phyloP scores from a whole-genome alignment of 1,139 yeast species.

The Pichia sp. region DNA sequence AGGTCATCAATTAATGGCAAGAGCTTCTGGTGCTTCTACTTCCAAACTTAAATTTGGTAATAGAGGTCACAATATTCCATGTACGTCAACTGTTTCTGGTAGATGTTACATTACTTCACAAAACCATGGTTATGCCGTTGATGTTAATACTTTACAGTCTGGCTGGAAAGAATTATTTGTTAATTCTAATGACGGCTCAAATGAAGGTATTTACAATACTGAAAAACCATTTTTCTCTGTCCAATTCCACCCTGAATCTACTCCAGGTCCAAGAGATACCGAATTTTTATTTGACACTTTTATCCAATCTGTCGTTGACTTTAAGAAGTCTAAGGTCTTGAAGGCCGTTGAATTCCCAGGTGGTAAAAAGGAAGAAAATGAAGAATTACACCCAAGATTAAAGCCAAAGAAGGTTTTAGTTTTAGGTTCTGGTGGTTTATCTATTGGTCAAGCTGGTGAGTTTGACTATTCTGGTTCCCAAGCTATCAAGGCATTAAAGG shows the following conservation, averaged over 20 bases:
- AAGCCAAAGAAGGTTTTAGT: constrained; percentile 91
- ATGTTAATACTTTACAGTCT: constrained; percentile 57
- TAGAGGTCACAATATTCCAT: constrained; percentile 99
- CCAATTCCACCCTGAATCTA: constrained; percentile 98
- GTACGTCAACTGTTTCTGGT: constrained; percentile 88
- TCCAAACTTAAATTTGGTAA: constrained; percentile 94
- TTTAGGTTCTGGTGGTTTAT: constrained; percentile 96
- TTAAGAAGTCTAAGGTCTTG: constrained; percentile 44
- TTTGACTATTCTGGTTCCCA: constrained; percentile 94
- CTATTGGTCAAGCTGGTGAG: constrained; percentile 99
- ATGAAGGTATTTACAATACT: constrained; percentile 95
- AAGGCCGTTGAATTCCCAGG: constrained; percentile 89
- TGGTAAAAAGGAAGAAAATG: constrained; percentile 67
- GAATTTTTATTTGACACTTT: constrained; percentile 95
- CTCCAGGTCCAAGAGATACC: constrained; percentile 99
- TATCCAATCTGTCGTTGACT: constrained; percentile 70
- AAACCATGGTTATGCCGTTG: constrained; percentile 98
- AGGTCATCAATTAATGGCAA: constrained; percentile 95
- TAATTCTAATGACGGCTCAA: constrained; percentile 94
- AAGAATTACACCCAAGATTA: constrained; percentile 66
- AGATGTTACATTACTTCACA: constrained; percentile 98
- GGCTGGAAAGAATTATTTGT: constrained; percentile 95
- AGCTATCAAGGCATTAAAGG: constrained; percentile 89
- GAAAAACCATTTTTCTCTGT: constrained; percentile 93
- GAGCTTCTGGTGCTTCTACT: constrained; percentile 94